Evolutionary conservation across 176 grass and related monocot genomes (phyloP).

Genomic region (Elaeis guineensis): DNA sequence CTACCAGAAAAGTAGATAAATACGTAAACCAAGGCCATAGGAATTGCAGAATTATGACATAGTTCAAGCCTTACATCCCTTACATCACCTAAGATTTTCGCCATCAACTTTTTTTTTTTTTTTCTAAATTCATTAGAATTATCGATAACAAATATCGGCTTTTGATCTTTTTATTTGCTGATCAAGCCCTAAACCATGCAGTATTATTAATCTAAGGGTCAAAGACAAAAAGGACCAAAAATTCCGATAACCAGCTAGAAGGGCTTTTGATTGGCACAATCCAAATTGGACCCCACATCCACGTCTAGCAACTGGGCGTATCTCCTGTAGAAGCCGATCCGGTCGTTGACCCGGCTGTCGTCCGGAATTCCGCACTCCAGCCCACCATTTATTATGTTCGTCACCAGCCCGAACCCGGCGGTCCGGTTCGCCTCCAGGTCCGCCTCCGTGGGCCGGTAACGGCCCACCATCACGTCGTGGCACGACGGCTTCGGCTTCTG

Average conservation of each 20-base stretch:
- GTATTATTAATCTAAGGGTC: too few relatives aligned
- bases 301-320: constrained; percentile 51
- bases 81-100: too few relatives aligned
- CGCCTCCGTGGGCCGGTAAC: constrained; percentile 25
- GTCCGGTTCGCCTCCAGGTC: constrained; percentile 43
- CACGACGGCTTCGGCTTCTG: constrained; percentile 56
- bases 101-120: too few relatives aligned
- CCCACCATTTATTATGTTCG: constrained; percentile 80
- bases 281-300: constrained; percentile 33
- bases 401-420: constrained; percentile 53
- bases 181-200: too few relatives aligned
- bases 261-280: constrained; percentile 51
- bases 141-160: too few relatives aligned
- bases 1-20: too few relatives aligned
- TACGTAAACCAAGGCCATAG: too few relatives aligned
- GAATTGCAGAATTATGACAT: too few relatives aligned
- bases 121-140: too few relatives aligned
- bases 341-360: constrained; percentile 33
- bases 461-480: constrained; percentile 68
- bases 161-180: too few relatives aligned
- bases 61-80: too few relatives aligned
- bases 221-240: too few relatives aligned
- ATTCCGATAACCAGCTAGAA: constrained; percentile 2
- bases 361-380: constrained; percentile 56
- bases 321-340: constrained; percentile 53